Percentiles rank a stretch among this genome's conserved stretches.
Conservation (phyloP, 345 rosid species). For the Brassica juncea region DNA sequence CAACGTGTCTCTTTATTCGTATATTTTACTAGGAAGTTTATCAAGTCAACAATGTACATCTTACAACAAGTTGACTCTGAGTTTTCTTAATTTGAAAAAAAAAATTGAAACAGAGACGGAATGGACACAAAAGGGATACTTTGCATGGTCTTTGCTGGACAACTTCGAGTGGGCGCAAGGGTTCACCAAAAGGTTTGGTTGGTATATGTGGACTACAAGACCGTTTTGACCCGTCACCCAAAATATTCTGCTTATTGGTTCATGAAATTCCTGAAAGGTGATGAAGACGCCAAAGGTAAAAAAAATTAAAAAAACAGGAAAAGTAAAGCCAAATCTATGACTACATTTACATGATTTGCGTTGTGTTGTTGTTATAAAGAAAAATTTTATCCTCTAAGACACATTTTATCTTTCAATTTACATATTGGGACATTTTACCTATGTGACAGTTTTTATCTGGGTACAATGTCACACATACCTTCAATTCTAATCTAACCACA, state of each 20-base stretch:
- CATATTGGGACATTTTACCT: no score
- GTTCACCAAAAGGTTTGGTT: conserved; percentile 90
- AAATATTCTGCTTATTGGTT: conserved; percentile 95
- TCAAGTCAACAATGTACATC: background rate
- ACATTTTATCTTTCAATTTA: no score
- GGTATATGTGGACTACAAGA: conserved; percentile 83
- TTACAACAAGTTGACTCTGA: background rate
- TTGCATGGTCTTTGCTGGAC: conserved; percentile 92
- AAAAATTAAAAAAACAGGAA: conserved; percentile 27
- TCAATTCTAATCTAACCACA: no score
- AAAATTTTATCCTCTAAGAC: no score
- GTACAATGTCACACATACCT: no score
- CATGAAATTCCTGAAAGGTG: conserved; percentile 64
- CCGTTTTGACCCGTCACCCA: conserved; percentile 73
- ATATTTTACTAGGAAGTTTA: background rate
- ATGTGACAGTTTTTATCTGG: no score
- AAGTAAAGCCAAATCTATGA: background rate
- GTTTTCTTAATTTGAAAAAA: background rate
- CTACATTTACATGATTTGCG: background rate
- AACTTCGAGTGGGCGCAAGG: conserved; percentile 95
- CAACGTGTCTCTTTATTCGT: background rate
- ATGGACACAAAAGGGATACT: conserved; percentile 83
- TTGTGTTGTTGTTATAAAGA: background rate
- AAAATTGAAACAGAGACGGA: conserved; percentile 60
- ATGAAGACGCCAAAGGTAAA: conserved; percentile 48